Evolutionary conservation across 2,329 filamentous ascomycete species (phyloP).

Genomic region (Herpotrichia juniperi): DNA sequence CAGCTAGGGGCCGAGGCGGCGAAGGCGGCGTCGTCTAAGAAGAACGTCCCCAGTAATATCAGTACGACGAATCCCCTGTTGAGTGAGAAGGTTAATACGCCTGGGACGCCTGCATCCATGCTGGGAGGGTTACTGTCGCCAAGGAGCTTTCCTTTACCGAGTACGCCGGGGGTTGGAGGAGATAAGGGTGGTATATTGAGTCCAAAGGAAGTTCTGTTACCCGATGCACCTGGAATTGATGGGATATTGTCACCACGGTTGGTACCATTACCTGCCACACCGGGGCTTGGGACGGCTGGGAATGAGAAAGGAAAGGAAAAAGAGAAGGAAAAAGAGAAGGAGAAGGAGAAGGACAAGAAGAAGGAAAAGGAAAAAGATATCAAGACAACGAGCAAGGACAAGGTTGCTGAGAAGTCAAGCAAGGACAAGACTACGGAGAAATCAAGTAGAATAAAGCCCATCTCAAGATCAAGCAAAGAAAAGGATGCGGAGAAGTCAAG

Average conservation of each 20-base stretch:
- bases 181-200: too few relatives aligned
- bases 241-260: conserved; percentile 15
- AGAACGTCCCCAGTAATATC: conserved; percentile 36
- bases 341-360: conserved; percentile 10
- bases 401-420: background rate
- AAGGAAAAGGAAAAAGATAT: background rate
- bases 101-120: conserved; percentile 29
- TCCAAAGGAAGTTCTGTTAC: too few relatives aligned
- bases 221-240: too few relatives aligned
- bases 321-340: conserved; percentile 4
- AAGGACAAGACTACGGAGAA: background rate
- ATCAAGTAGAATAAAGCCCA: background rate
- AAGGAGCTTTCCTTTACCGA: conserved; percentile 29
- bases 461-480: background rate
- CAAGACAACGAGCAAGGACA: background rate
- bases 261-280: conserved; percentile 35
- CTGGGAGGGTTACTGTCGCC: conserved; percentile 7
- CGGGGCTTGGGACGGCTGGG: conserved; percentile 10
- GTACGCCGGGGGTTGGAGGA: conserved; percentile 22
- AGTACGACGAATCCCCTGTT: conserved; percentile 43
- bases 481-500: background rate
- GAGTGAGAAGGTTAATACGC: conserved; percentile 39
- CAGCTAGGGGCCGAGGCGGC: conserved; percentile 45
- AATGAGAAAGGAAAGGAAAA: conserved; percentile 2
- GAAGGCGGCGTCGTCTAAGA: conserved; percentile 43